Conservation (phyloP, 2,329 filamentous ascomycete species). For the Colletotrichum tabaci region DNA sequence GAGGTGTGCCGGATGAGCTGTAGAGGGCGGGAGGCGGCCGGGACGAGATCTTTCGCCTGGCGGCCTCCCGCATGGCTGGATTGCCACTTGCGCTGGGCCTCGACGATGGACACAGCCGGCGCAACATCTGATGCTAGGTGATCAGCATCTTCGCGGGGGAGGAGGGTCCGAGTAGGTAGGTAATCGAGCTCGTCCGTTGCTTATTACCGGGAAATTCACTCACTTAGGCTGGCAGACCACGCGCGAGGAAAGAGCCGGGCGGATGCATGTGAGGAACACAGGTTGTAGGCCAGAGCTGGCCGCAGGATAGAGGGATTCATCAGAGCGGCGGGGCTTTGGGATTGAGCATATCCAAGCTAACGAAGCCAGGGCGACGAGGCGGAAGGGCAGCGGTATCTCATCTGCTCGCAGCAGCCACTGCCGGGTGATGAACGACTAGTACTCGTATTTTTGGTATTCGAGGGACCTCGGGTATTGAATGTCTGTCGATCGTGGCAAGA, state of each 20-base stretch:
- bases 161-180: not conserved
- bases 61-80: slow-evolving; percentile 57
- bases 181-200: slow-evolving; percentile 10
- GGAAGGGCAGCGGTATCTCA: slow-evolving; percentile 26
- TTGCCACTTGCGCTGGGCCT: slow-evolving; percentile 48
- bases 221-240: slow-evolving; percentile 27
- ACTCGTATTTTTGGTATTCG: too few relatives aligned
- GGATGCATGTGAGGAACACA: slow-evolving; percentile 32
- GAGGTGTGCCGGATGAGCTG: slow-evolving; percentile 55
- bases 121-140: slow-evolving; percentile 19
- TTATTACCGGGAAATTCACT: slow-evolving; percentile 7
- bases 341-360: slow-evolving; percentile 23
- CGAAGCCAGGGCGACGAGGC: slow-evolving; percentile 31
- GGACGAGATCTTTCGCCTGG: slow-evolving; percentile 49
- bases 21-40: slow-evolving; percentile 51
- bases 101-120: slow-evolving; percentile 8
- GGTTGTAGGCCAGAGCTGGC: slow-evolving; percentile 36
- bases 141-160: slow-evolving; percentile 14
- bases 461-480: not conserved
- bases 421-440: slow-evolving; percentile 7
- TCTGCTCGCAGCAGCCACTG: slow-evolving; percentile 32
- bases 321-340: slow-evolving; percentile 36
- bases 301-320: slow-evolving; percentile 36
- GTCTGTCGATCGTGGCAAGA: not conserved
- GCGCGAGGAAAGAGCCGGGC: slow-evolving; percentile 31